These are phyloP conservation scores for Saccharomycopsis javanensis DNA, from an alignment of 805 yeast species.

Conservation along the genomic window DNA sequence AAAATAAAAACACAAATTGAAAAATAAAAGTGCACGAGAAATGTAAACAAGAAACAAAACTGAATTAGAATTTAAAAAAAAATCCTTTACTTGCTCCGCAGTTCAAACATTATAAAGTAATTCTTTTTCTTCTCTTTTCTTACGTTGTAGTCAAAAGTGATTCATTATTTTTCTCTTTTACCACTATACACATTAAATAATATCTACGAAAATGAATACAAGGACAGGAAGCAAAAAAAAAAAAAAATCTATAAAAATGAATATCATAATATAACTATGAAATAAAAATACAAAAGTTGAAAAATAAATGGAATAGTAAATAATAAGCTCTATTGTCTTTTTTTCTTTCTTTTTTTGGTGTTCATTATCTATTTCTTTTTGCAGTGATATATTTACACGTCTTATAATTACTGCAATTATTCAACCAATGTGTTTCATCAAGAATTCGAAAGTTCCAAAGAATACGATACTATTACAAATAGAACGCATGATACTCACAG, in stretches of 20 bases:
- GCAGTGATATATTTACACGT: background rate
- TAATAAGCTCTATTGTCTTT: background rate
- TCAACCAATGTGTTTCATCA: conserved; percentile 47
- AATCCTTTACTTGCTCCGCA: too few species aligned
- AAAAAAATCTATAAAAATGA: background rate
- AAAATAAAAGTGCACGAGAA: too few species aligned
- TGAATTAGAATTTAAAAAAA: too few species aligned
- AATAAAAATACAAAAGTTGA: background rate
- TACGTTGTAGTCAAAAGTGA: too few species aligned
- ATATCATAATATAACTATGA: background rate
- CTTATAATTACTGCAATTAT: background rate
- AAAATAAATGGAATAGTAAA: background rate
- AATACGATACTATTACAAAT: conserved; percentile 66
- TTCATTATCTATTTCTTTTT: too few species aligned
- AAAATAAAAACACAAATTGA: too few species aligned
- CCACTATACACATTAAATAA: too few species aligned
- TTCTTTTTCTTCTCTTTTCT: too few species aligned
- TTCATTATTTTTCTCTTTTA: too few species aligned
- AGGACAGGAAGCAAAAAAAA: background rate
- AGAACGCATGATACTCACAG: conserved; percentile 64
- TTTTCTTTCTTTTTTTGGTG: too few species aligned
- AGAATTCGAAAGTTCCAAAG: conserved; percentile 60
- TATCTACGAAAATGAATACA: background rate
- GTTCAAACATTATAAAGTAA: too few species aligned
- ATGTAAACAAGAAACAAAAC: too few species aligned